phyloP scores from a whole-genome alignment of 768 basidiomycete genomes.

The Gymnopilus dilepis region DNA sequence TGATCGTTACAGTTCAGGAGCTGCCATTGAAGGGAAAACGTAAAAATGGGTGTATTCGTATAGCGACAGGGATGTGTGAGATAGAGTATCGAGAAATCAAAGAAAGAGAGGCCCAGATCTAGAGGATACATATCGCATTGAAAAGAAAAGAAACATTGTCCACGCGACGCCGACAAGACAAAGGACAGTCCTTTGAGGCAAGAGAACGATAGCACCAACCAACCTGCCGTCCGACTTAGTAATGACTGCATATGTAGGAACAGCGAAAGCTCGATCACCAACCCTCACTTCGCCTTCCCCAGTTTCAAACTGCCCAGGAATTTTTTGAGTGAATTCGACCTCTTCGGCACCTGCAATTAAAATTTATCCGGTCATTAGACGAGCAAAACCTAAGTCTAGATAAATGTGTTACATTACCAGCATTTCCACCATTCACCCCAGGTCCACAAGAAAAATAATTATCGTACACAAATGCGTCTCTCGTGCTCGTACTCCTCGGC shows the following conservation, averaged over 20 bases:
- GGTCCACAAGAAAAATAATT: slow-evolving; percentile 7
- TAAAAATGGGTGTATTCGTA: too few relatives aligned
- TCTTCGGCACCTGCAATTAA: slow-evolving; percentile 1
- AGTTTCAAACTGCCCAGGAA: slow-evolving; percentile 17
- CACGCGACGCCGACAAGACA: slow-evolving; percentile 14
- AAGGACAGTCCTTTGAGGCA: slow-evolving; percentile 8
- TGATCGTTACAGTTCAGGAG: too few relatives aligned
- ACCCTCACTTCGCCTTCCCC: slow-evolving; percentile 6
- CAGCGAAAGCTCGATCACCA: background rate
- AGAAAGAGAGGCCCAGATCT: too few relatives aligned
- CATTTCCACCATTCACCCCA: background rate
- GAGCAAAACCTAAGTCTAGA: background rate
- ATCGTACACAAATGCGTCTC: background rate
- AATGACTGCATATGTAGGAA: background rate
- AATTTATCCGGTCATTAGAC: background rate
- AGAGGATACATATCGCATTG: background rate
- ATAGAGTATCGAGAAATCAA: background rate
- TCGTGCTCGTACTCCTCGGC: background rate
- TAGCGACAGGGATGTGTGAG: too few relatives aligned
- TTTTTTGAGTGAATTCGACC: slow-evolving; percentile 11
- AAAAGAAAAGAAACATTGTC: slow-evolving; percentile 11
- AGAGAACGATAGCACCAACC: slow-evolving; percentile 5
- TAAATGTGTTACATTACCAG: slow-evolving; percentile 21
- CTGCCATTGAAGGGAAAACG: too few relatives aligned
- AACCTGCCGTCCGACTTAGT: background rate